Evolutionary conservation across 257 asterid genomes (phyloP).

Genomic region (Voacanga thouarsii): DNA sequence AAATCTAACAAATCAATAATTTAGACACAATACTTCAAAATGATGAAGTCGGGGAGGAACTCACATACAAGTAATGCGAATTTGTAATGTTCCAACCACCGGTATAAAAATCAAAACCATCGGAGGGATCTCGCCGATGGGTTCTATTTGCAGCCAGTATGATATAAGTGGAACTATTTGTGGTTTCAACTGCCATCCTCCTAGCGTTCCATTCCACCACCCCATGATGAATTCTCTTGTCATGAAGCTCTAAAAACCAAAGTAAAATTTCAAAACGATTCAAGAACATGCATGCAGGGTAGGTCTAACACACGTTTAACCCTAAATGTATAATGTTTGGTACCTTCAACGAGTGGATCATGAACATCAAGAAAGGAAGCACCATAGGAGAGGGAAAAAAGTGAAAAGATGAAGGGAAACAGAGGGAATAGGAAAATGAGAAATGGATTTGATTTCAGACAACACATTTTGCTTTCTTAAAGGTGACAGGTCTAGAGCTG

Average conservation of each 20-base stretch:
- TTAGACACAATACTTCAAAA: background rate
- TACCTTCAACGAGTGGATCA: slow-evolving; percentile 17
- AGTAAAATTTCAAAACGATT: background rate
- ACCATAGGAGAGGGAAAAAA: slow-evolving; percentile 5
- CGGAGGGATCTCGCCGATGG: slow-evolving; percentile 26
- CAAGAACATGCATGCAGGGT: background rate
- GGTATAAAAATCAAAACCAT: slow-evolving; percentile 19
- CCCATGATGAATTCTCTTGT: background rate
- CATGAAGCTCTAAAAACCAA: background rate
- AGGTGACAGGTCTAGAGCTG: background rate
- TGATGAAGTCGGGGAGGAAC: background rate
- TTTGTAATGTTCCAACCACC: slow-evolving; percentile 36
- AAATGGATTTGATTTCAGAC: slow-evolving; percentile 13
- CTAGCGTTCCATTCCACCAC: slow-evolving; percentile 5
- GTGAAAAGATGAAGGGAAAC: slow-evolving; percentile 11
- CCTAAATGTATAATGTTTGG: background rate
- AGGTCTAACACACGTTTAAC: too few species aligned
- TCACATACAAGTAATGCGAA: slow-evolving; percentile 22
- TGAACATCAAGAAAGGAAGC: slow-evolving; percentile 2
- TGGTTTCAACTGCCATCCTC: slow-evolving; percentile 22
- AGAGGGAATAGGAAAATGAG: slow-evolving; percentile 7
- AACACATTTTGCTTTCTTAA: slow-evolving; percentile 7
- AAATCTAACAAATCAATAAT: background rate
- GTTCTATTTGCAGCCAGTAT: slow-evolving; percentile 36
- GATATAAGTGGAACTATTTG: slow-evolving; percentile 17